Evolutionary conservation across 441 rosid genomes (phyloP).

Genomic region (Geranium incanum): DNA sequence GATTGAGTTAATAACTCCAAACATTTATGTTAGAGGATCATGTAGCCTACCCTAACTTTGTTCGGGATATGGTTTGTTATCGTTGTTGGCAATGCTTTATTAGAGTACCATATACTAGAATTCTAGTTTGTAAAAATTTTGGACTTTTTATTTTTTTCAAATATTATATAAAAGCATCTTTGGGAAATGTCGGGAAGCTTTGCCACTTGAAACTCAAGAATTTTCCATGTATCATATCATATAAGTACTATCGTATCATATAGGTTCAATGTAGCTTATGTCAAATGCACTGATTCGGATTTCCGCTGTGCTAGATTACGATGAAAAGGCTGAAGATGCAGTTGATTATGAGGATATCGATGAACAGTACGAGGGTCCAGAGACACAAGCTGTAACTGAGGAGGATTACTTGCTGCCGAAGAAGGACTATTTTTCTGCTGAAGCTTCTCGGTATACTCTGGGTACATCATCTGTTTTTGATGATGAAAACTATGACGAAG

Average conservation of each 20-base stretch:
- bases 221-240: not conserved
- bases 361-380: constrained; percentile 93
- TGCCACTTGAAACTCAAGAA: not conserved
- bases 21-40: not conserved
- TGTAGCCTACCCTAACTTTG: not conserved
- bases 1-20: not conserved
- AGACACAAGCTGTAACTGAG: constrained; percentile 67
- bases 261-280: not conserved
- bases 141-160: not conserved
- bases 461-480: constrained; percentile 56
- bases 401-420: constrained; percentile 79
- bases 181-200: not conserved
- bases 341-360: constrained; percentile 93
- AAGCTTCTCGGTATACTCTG: constrained; percentile 41
- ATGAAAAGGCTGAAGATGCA: constrained; percentile 88
- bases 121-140: not conserved
- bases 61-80: not conserved
- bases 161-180: not conserved
- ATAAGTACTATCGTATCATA: not conserved
- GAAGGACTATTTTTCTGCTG: constrained; percentile 56
- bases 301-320: constrained; percentile 56
- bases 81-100: not conserved
- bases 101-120: not conserved
- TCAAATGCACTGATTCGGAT: constrained; percentile 28
- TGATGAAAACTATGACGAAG: constrained; percentile 95